phyloP scores from a whole-genome alignment of 129 eudicot species.

The Flaveria trinervia region DNA sequence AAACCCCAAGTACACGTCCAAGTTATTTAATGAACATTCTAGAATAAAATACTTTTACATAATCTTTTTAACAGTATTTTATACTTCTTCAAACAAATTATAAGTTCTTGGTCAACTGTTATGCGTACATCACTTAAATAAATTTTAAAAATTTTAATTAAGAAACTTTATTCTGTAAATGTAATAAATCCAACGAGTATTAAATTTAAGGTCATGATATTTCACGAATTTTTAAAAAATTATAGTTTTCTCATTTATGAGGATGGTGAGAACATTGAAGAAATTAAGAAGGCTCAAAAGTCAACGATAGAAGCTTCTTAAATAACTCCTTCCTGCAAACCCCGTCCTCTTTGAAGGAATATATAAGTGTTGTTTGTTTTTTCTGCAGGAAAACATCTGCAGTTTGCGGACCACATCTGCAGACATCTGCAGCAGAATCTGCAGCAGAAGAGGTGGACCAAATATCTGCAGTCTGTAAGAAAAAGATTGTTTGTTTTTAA shows the following conservation, averaged over 20 bases:
- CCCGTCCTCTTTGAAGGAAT: neutral
- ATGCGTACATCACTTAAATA: neutral
- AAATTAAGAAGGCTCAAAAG: neutral
- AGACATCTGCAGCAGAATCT: too few species aligned
- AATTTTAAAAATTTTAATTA: neutral
- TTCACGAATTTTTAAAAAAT: neutral
- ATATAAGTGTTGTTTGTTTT: too few species aligned
- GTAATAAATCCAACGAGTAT: neutral
- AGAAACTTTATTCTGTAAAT: neutral
- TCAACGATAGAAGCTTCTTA: slow-evolving; percentile 16
- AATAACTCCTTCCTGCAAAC: neutral
- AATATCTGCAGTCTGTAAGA: too few species aligned
- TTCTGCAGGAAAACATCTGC: too few species aligned
- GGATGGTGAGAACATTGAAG: slow-evolving; percentile 5
- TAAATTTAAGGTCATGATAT: neutral
- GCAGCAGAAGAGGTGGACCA: too few species aligned
- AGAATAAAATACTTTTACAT: neutral
- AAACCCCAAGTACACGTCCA: neutral
- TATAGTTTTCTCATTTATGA: neutral
- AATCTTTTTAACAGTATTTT: neutral
- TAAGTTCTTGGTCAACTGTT: neutral
- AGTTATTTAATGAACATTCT: neutral
- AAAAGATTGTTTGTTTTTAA: too few species aligned
- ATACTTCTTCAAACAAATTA: neutral
- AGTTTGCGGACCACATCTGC: too few species aligned